Evolutionary conservation across 1,284 basidiomycete genomes (phyloP), one percentile per base, ranked within the genome.

Genomic region (Pseudozyma tsukubaensis): DNA sequence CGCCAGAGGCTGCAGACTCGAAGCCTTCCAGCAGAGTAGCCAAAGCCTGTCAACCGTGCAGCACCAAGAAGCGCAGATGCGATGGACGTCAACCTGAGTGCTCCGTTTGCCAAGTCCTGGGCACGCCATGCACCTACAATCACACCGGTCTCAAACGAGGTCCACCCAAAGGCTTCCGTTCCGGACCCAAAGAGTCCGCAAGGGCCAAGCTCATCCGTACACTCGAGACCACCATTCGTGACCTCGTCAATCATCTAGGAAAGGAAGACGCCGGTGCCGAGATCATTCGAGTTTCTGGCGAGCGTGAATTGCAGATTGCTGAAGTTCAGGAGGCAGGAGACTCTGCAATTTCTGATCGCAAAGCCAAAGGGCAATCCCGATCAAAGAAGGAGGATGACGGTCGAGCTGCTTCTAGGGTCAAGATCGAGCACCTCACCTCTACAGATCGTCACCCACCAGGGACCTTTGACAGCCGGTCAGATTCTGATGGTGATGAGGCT

Each of bases 121-220:
- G 78, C 40, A 77, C 75, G 3, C 66, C 71, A 2, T 81, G 79
- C 74, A 77, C 73, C 12, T 81, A 80, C 63, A 75, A 76, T 34
- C 65, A 67, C 49, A 72, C 67, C 12, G 72, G 72, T 3, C 63
- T 78, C 54, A 78, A 77, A 50, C 64, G 79, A 12, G 79, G 79
- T 16, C 79, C 79, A 0, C 78, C 78, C 19, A 81, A 81, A 57
- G 79, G 79, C 24, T 80, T 80, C 49, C 78, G 79, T 10, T 70
- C 77, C 1, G 70, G 70, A 1, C 79, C 79, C 18, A 76, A 77
- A 55, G 78, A 77, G 55, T 76, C 75, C 12, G 79, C 77, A 4
- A 60, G 63, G n/a, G 78, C 73, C 12, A 76, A 71, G 48, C 66
- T 81, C 11, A 56, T 78, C 8, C 68, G 78, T 29, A 70, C 56